These are phyloP conservation scores for Aechmea fasciata DNA, from an alignment of 176 grass and related monocot species.

Conservation along the genomic window DNA sequence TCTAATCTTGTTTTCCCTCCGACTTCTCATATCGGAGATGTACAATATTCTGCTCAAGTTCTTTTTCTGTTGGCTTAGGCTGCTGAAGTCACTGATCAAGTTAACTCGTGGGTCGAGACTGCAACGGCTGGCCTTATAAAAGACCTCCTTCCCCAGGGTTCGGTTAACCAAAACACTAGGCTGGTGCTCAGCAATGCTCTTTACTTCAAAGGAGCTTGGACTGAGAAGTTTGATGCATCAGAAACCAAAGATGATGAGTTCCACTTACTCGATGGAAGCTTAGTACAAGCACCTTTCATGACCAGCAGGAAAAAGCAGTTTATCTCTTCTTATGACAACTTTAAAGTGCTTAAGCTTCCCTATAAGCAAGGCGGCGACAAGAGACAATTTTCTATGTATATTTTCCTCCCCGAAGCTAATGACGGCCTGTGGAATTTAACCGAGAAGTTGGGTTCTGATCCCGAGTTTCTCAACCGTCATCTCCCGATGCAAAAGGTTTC, in stretches of 20 bases:
- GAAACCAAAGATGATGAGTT: conserved; percentile 40
- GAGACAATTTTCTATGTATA: conserved; percentile 79
- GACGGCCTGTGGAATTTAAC: conserved; percentile 53
- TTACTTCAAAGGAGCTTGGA: conserved; percentile 76
- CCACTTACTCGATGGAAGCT: conserved; percentile 50
- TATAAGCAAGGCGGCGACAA: conserved; percentile 55
- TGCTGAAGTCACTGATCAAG: conserved; percentile 38
- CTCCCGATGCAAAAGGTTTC: conserved; percentile 35
- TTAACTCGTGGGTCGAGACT: conserved; percentile 70
- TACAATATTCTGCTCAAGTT: conserved; percentile 7
- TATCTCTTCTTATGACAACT: conserved; percentile 26
- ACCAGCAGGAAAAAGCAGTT: conserved; percentile 38
- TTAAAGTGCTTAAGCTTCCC: conserved; percentile 62
- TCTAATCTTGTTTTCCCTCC: not conserved
- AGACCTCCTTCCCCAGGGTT: conserved; percentile 42
- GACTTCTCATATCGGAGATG: not conserved
- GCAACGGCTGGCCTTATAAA: conserved; percentile 57
- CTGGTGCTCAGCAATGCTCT: conserved; percentile 69
- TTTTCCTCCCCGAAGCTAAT: conserved; percentile 48
- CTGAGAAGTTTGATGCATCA: conserved; percentile 60
- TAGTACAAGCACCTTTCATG: conserved; percentile 60
- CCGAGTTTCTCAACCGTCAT: conserved; percentile 44
- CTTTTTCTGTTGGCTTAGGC: conserved; percentile 30
- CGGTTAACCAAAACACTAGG: conserved; percentile 38
- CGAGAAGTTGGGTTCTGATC: conserved; percentile 37